These are phyloP conservation scores for Melocanna baccifera DNA, from an alignment of 176 grass and related monocot species.

Conservation along the genomic window DNA sequence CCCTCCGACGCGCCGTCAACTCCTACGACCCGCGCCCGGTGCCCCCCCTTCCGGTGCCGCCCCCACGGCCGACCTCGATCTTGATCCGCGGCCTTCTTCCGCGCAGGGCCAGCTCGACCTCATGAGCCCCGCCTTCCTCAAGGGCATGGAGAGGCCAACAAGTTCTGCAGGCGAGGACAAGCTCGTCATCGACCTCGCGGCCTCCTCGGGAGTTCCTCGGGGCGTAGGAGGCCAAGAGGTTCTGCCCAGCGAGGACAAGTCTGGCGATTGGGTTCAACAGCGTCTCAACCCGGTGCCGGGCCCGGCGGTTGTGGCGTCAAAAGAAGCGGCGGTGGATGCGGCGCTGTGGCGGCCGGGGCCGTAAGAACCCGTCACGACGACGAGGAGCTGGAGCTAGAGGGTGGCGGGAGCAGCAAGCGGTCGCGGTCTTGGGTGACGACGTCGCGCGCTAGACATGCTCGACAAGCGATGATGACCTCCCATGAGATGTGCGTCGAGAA, in stretches of 20 bases:
- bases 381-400: slow-evolving; percentile 44
- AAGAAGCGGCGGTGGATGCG: slow-evolving; percentile 37
- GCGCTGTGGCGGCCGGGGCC: slow-evolving; percentile 24
- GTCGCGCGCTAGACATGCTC: slow-evolving; percentile 55
- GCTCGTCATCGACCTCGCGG: slow-evolving; percentile 33
- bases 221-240: slow-evolving; percentile 44
- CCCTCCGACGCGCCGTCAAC: slow-evolving; percentile 1
- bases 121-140: slow-evolving; percentile 54
- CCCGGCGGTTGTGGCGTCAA: slow-evolving; percentile 22
- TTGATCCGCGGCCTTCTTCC: slow-evolving; percentile 39
- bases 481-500: slow-evolving; percentile 28
- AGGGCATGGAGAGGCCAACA: slow-evolving; percentile 78
- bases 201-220: neutral
- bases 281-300: neutral
- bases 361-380: slow-evolving; percentile 56
- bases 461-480: slow-evolving; percentile 32
- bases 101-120: slow-evolving; percentile 43
- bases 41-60: neutral
- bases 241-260: slow-evolving; percentile 39
- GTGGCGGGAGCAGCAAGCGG: slow-evolving; percentile 65
- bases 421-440: slow-evolving; percentile 35
- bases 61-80: neutral
- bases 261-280: slow-evolving; percentile 18
- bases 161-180: slow-evolving; percentile 54
- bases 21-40: slow-evolving; percentile 9